A percentile compares a stretch with the other conserved stretches of the same genome.
Evolutionary conservation across 306 rosid species (phyloP).

Genomic region (Acacia crassicarpa): DNA sequence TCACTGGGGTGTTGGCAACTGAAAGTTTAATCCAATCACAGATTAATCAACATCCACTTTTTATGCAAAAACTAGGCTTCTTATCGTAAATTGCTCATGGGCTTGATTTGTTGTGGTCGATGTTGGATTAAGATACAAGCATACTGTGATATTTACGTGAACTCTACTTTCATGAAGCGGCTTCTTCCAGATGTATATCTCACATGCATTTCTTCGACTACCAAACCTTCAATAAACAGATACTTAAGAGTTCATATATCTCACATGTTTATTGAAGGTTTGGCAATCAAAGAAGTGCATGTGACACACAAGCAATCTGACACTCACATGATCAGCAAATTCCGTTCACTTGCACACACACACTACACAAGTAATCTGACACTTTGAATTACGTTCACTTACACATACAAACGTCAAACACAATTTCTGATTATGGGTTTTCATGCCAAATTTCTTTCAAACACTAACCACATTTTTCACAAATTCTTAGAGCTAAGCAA

Average conservation of each 20-base stretch:
- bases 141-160: background rate
- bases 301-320: no score
- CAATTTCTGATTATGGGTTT: background rate
- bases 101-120: background rate
- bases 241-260: no score
- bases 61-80: background rate
- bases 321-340: background rate
- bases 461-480: background rate
- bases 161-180: background rate
- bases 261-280: no score
- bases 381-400: background rate
- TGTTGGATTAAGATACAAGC: background rate
- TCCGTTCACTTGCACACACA: background rate
- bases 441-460: background rate
- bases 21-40: background rate
- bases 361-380: background rate
- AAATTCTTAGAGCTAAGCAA: background rate
- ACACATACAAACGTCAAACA: background rate
- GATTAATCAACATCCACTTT: background rate
- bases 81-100: background rate
- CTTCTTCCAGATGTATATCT: background rate
- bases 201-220: background rate
- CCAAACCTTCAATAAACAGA: background rate
- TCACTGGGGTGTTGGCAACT: conserved; percentile 76
- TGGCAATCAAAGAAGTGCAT: no score